Evolutionary conservation across 805 yeast species (phyloP).

Genomic region (Sugiyamaella smithiae): DNA sequence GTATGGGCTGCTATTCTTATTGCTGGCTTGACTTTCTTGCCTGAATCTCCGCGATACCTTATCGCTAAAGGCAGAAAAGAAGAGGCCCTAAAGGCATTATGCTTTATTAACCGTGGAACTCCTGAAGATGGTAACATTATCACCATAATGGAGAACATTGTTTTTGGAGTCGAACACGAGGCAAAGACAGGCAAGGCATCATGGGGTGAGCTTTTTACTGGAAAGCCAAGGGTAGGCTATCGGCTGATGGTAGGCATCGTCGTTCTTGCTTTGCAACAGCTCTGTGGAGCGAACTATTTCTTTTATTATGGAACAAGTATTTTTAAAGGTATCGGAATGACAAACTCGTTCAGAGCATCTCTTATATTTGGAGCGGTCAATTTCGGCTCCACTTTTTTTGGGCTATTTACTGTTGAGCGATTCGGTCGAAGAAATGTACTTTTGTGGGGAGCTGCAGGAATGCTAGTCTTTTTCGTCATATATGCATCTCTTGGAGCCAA

Average conservation of each 20-base stretch:
- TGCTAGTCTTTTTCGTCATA: conserved; percentile 52
- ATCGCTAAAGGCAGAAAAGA: conserved; percentile 56
- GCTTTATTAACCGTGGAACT: conserved; percentile 42
- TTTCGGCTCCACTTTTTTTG: conserved; percentile 49
- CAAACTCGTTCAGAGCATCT: conserved; percentile 53
- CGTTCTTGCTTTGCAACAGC: conserved; percentile 55
- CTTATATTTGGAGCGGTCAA: conserved; percentile 54
- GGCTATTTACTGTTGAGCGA: conserved; percentile 48
- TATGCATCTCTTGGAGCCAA: conserved; percentile 48
- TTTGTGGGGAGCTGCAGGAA: conserved; percentile 46
- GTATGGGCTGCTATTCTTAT: conserved; percentile 63
- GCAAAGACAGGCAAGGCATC: conserved; percentile 48
- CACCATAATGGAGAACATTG: conserved; percentile 37
- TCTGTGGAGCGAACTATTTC: conserved; percentile 64
- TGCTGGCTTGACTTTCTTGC: conserved; percentile 62
- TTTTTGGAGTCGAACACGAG: conserved; percentile 50
- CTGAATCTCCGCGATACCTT: conserved; percentile 74
- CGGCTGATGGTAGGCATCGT: conserved; percentile 41
- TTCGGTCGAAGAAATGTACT: conserved; percentile 51
- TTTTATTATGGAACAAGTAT: conserved; percentile 65
- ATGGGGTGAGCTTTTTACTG: conserved; percentile 51
- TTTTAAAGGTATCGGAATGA: conserved; percentile 43
- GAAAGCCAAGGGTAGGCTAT: conserved; percentile 46
- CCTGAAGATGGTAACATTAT: conserved; percentile 34
- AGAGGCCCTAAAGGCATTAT: conserved; percentile 55